Evolutionary conservation across 139 green algal species (phyloP).

Genomic region (Raphidocelis subcapitata): DNA sequence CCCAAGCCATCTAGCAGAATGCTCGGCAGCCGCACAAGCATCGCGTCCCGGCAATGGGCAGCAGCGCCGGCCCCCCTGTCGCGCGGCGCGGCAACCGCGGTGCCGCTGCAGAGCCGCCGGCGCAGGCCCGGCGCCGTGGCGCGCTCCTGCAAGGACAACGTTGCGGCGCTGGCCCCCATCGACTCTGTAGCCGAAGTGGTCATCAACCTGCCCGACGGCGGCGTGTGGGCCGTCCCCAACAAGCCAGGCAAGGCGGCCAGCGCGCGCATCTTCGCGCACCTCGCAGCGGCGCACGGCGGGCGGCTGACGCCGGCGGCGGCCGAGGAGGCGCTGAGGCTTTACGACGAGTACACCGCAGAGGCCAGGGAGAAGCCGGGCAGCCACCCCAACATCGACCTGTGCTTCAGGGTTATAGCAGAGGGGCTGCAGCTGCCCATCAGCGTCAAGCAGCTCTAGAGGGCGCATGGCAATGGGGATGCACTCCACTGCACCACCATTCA

Average conservation of each 20-base stretch:
- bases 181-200: conserved; percentile 8
- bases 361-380: conserved; percentile 11
- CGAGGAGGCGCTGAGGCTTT: conserved; percentile 19
- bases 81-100: too few species aligned
- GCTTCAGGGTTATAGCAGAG: conserved; percentile 19
- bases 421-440: not conserved
- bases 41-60: too few species aligned
- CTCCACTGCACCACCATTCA: too few species aligned
- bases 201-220: conserved; percentile 1
- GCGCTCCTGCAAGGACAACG: conserved; percentile 24
- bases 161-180: conserved; percentile 10
- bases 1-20: too few species aligned
- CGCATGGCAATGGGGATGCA: not conserved
- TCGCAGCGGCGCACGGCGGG: conserved; percentile 29
- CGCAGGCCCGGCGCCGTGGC: not conserved
- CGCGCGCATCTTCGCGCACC: conserved; percentile 32
- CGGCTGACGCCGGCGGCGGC: conserved; percentile 19
- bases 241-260: conserved; percentile 33
- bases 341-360: conserved; percentile 15
- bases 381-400: conserved; percentile 34
- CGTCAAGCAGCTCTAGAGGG: not conserved
- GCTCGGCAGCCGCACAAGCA: too few species aligned
- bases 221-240: conserved; percentile 25
- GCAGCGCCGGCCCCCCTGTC: too few species aligned
- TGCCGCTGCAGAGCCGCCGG: too few species aligned